Percentiles rank a stretch among this genome's conserved stretches.
phyloP scores from a whole-genome alignment of 257 asterid genomes.

The Striga asiatica region DNA sequence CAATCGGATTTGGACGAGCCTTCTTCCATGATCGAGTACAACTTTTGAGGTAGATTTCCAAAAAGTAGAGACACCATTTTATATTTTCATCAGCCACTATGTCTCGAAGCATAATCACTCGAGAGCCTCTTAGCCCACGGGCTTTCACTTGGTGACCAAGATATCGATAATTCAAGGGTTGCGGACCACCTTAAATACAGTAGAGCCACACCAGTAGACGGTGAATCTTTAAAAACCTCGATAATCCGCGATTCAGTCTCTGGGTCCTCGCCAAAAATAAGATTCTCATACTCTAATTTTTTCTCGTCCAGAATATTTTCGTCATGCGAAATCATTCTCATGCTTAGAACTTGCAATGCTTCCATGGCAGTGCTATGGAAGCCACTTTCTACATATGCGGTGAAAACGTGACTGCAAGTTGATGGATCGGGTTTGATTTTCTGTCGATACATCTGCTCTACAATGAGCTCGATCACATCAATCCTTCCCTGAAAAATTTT shows the following conservation, averaged over 20 bases:
- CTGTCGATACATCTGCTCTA: constrained; percentile 61
- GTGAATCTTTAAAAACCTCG: constrained; percentile 34
- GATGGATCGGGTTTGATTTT: constrained; percentile 72
- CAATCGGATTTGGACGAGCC: too few species aligned
- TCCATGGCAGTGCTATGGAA: constrained; percentile 63
- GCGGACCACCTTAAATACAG: constrained; percentile 76
- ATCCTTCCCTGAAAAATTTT: constrained; percentile 63
- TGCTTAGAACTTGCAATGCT: constrained; percentile 71
- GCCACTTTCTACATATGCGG: constrained; percentile 48
- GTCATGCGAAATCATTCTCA: constrained; percentile 69
- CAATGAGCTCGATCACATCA: constrained; percentile 58
- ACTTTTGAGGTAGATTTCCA: too few species aligned
- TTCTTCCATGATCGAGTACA: too few species aligned
- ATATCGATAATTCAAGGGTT: constrained; percentile 26
- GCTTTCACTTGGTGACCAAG: constrained; percentile 57
- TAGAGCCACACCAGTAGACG: constrained; percentile 41
- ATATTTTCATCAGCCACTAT: constrained; percentile 16
- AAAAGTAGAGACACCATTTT: too few species aligned
- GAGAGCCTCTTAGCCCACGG: constrained; percentile 66
- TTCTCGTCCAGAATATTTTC: constrained; percentile 32
- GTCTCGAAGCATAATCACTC: constrained; percentile 26
- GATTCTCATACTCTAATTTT: constrained; percentile 36
- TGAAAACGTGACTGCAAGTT: constrained; percentile 54
- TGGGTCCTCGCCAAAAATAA: constrained; percentile 38
- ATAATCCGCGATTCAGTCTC: constrained; percentile 40